Conservation (phyloP, 108 stramenopile genomes). For the Fistulifera pelliculosa region DNA sequence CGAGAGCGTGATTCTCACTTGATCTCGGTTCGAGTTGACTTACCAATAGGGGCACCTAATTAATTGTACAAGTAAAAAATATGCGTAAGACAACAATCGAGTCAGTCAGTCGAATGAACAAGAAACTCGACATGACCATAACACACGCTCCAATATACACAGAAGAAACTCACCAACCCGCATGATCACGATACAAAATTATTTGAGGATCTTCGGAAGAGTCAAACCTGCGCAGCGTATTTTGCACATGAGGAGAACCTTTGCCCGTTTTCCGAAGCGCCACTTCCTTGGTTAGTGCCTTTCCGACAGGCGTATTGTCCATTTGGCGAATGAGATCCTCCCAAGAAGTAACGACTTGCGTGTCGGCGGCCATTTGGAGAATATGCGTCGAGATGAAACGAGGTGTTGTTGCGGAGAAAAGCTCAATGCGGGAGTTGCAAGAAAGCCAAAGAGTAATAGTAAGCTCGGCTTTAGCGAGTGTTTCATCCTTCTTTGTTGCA, state of each 20-base stretch:
- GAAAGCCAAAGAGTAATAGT: no score
- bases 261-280: slow-evolving; percentile 40
- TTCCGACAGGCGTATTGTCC: slow-evolving; percentile 41
- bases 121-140: no score
- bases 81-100: not conserved
- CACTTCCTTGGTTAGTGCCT: slow-evolving; percentile 49
- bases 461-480: no score
- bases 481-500: no score
- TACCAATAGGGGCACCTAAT: slow-evolving; percentile 10
- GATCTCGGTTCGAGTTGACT: no score
- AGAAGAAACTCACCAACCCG: slow-evolving; percentile 37
- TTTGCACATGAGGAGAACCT: slow-evolving; percentile 62
- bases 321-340: slow-evolving; percentile 15
- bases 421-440: no score
- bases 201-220: slow-evolving; percentile 31
- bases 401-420: no score
- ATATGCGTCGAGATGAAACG: no score
- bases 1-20: no score
- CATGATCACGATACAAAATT: slow-evolving; percentile 73
- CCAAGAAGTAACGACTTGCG: slow-evolving; percentile 33
- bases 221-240: slow-evolving; percentile 57
- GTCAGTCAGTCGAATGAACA: no score
- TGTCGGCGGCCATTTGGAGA: no score
- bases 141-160: not conserved
- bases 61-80: no score